Conservation (phyloP, 208 protist species). For the Herpetomonas muscarum region DNA sequence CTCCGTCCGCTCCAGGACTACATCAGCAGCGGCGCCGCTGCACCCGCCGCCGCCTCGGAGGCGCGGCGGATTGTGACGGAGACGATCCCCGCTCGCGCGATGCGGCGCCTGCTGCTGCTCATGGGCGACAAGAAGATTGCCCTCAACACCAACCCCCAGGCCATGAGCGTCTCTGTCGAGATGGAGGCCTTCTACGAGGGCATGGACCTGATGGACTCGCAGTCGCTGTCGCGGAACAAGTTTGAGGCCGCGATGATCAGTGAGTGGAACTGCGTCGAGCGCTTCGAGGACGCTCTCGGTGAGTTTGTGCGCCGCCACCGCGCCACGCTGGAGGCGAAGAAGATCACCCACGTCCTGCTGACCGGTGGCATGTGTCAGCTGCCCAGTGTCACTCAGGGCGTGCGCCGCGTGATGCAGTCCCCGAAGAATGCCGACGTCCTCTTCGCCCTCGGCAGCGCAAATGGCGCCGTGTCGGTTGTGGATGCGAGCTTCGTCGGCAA, state of each 20-base stretch:
- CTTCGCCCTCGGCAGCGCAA: not conserved
- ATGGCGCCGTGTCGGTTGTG: slow-evolving; percentile 17
- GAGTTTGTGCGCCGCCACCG: slow-evolving; percentile 37
- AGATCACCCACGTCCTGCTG: slow-evolving; percentile 56
- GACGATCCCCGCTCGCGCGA: slow-evolving; percentile 61
- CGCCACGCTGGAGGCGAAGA: slow-evolving; percentile 8
- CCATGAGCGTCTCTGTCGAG: slow-evolving; percentile 62
- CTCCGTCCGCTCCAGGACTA: slow-evolving; percentile 21
- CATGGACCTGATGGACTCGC: slow-evolving; percentile 77
- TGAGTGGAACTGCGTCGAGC: slow-evolving; percentile 60
- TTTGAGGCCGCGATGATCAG: slow-evolving; percentile 62
- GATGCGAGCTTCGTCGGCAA: slow-evolving; percentile 36
- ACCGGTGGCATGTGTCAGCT: slow-evolving; percentile 81
- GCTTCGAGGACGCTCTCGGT: slow-evolving; percentile 45
- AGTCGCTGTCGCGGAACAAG: slow-evolving; percentile 58
- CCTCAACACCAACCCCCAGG: slow-evolving; percentile 57
- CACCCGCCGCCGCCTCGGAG: not conserved
- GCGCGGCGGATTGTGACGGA: slow-evolving; percentile 25
- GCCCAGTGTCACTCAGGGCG: slow-evolving; percentile 36
- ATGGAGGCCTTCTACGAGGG: slow-evolving; percentile 88
- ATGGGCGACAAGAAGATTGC: slow-evolving; percentile 82
- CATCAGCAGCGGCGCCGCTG: slow-evolving; percentile 11
- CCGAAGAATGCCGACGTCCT: not conserved
- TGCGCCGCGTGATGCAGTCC: slow-evolving; percentile 24
- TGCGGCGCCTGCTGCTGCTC: slow-evolving; percentile 53